Conservation (phyloP, 1,284 basidiomycete species). For the Schizophyllum amplum region DNA sequence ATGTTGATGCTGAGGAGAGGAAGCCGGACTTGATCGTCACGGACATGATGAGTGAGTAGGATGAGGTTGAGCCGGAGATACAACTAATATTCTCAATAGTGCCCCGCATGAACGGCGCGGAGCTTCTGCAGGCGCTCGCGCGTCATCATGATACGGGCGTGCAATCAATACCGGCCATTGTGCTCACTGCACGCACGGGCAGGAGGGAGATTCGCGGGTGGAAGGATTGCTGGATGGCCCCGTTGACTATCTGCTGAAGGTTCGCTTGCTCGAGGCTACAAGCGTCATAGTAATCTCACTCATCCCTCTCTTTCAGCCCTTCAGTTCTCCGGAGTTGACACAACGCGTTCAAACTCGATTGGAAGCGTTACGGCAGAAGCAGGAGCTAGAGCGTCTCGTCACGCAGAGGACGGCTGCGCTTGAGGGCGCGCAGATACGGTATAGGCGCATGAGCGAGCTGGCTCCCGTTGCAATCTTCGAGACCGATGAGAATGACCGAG, state of each 20-base stretch:
- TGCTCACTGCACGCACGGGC: background rate
- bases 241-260: background rate
- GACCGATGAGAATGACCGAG: background rate
- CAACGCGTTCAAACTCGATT: background rate
- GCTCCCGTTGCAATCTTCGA: background rate
- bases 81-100: background rate
- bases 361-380: background rate
- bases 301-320: background rate
- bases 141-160: background rate
- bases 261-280: background rate
- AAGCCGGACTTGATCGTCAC: constrained; percentile 23
- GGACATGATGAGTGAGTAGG: constrained; percentile 24
- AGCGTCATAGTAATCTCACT: too few species aligned
- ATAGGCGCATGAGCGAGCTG: background rate
- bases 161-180: background rate
- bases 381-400: background rate
- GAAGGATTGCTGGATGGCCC: background rate
- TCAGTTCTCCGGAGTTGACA: background rate
- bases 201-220: background rate
- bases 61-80: background rate
- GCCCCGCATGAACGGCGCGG: background rate
- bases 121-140: background rate
- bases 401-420: background rate
- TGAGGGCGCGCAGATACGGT: background rate
- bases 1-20: constrained; percentile 13